A percentile compares a stretch with the other conserved stretches of the same genome.
phyloP scores from a whole-genome alignment of 108 stramenopile species.

The Skeletonema potamos region DNA sequence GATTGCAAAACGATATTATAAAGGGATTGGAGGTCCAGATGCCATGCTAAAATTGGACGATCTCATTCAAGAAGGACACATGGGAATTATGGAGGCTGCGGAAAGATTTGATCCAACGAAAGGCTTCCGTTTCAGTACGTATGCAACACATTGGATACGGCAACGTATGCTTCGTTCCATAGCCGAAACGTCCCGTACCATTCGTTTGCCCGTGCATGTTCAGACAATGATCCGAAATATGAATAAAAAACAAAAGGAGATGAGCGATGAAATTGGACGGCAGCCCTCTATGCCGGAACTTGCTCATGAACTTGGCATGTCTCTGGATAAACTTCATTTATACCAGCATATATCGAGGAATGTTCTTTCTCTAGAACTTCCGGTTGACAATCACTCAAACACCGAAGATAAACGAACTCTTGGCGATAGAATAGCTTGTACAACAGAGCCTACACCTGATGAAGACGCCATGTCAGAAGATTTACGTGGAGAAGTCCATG shows the following conservation, averaged over 20 bases:
- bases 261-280: slow-evolving; percentile 60
- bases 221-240: slow-evolving; percentile 65
- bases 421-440: slow-evolving; percentile 63
- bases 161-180: slow-evolving; percentile 89
- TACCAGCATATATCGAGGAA: slow-evolving; percentile 50
- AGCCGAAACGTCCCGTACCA: slow-evolving; percentile 74
- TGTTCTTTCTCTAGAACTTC: slow-evolving; percentile 68
- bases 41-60: slow-evolving; percentile 81
- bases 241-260: slow-evolving; percentile 57
- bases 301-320: slow-evolving; percentile 68
- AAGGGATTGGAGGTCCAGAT: slow-evolving; percentile 59
- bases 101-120: slow-evolving; percentile 89
- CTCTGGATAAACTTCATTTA: slow-evolving; percentile 67
- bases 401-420: slow-evolving; percentile 59
- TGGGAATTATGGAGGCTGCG: slow-evolving; percentile 92
- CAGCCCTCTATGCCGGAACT: slow-evolving; percentile 74
- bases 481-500: slow-evolving; percentile 57
- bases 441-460: slow-evolving; percentile 66
- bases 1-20: slow-evolving; percentile 72
- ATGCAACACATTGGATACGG: slow-evolving; percentile 92
- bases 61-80: slow-evolving; percentile 90
- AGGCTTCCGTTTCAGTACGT: slow-evolving; percentile 89
- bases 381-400: slow-evolving; percentile 26
- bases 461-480: slow-evolving; percentile 62
- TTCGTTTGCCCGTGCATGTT: slow-evolving; percentile 89